phyloP scores from a whole-genome alignment of 2,329 filamentous ascomycete genomes.

The Waltergamsia citrina region DNA sequence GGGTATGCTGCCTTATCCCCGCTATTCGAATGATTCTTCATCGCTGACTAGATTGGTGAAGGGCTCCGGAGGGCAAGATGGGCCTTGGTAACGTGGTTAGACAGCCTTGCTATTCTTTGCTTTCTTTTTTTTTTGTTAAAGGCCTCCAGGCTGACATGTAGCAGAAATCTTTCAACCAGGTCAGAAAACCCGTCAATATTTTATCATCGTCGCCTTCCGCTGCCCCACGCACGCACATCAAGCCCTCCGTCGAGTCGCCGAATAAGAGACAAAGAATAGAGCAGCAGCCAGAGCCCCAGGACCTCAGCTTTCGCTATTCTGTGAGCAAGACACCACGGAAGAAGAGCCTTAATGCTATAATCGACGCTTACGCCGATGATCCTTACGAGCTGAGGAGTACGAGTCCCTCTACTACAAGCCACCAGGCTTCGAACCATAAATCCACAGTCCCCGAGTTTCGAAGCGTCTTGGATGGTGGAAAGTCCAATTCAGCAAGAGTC shows the following conservation, averaged over 20 bases:
- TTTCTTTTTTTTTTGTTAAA: too few relatives aligned
- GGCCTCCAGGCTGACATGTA: neutral
- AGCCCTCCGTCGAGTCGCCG: neutral
- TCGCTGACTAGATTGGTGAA: conserved; percentile 9
- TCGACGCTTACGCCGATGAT: neutral
- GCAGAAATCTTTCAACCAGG: conserved; percentile 4
- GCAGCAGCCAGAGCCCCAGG: too few relatives aligned
- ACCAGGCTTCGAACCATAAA: neutral
- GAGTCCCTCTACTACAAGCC: neutral
- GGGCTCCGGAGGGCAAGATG: conserved; percentile 5
- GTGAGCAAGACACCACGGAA: too few relatives aligned
- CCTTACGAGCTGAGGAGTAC: conserved; percentile 1
- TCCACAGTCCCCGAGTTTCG: conserved; percentile 1
- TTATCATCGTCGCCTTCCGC: too few relatives aligned
- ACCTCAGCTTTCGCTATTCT: too few relatives aligned
- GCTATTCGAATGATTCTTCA: conserved; percentile 3
- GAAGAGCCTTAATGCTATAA: too few relatives aligned
- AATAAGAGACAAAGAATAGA: neutral
- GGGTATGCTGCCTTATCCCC: conserved; percentile 16
- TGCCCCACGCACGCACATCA: too few relatives aligned
- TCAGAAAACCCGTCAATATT: conserved; percentile 2
- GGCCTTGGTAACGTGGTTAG: conserved; percentile 4
- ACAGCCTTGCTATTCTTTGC: neutral
- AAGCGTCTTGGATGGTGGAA: neutral
- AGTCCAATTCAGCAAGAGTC: neutral